Evolutionary conservation across 2,329 filamentous ascomycete genomes (phyloP), one percentile per base, ranked within the genome.

Genomic region (Sporothrix pallida): DNA sequence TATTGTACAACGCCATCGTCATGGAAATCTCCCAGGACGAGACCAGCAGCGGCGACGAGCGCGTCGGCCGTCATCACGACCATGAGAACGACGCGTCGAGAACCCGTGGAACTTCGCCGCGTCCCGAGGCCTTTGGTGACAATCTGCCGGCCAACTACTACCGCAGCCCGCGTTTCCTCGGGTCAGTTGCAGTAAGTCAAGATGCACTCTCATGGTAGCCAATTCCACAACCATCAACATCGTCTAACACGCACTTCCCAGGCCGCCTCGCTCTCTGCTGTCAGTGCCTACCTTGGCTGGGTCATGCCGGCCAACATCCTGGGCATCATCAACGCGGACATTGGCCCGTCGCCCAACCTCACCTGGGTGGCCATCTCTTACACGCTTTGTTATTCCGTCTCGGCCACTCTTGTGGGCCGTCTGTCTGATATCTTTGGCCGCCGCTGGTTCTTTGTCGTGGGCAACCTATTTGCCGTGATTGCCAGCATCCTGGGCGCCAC

Each of bases 361-460:
- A 75, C 79, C 0, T 82, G 81, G 81, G 79, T 81, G 56, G 81
- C 80, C 71, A 81, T 82, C 62, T 80, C 80, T 6, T 77, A 80
- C 44, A 83, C 81, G 3, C 76, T 82, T 17, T 76, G 80, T 8
- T 74, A 81, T 13, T 81, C 81, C n/a, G 80, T 81, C 72, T 80
- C 79, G 20, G 81, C 81, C 52, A 81, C 81, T 1, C 46, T 70
- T 10, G 50, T 83, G 54, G 82, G 81, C 3, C 81, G 82, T 50
- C 77, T 83, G 12, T 83, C 81, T 0, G 81, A 83, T 77, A 78
- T 83, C 7, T 83, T 83, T 68, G 82, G 82, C n/a, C 79, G 81
- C 50, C 78, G 82, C 46, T 83, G 81, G 80, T 82, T 83, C 75
- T 83, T 83, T 74, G 82, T 83, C 23, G 80, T 81, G 15, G 81